Evolutionary conservation across 441 rosid genomes (phyloP), one percentile per base, ranked within the genome.

Genomic region (Mallotus japonicus): DNA sequence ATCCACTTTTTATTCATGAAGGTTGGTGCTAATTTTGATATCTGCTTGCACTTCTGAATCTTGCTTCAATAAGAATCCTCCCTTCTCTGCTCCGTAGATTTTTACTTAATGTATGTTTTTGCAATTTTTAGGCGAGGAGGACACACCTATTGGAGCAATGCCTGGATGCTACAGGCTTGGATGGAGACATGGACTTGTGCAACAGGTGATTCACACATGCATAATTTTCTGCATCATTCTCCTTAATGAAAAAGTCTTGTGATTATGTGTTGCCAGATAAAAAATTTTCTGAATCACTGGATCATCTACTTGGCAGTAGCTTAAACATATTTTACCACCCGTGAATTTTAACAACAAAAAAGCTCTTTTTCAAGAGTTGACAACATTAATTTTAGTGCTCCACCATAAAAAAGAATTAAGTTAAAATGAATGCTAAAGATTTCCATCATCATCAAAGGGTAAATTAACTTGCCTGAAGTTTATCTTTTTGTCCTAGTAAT

Each of bases 101-200:
- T 71, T 66, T 70, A 16, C 16, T 3, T 44, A 6, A 15, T n/a
- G 57, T 20, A 15, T 56, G 72, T 73, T 56, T 2, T 37, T 57
- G 69, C 66, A 65, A 54, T 61, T 76, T 80, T 72, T 82, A 91
- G 99, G 99, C 69, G 94, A 88, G 81, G 96, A 95, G 71, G 99
- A 95, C 73, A 85, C 95, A 1, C 99, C 97, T 57, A 95, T 95
- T 81, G 97, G 99, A 81, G 99, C 99, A 49, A 95, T 95, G 99
- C 99, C 98, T 9, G 97, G 99, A 74, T 95, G 98, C 79, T 92
- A 87, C 47, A 89, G 99, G 83, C 97, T 95, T 81, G 97, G 99
- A n/a, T 95, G 99, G 99, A 89, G 98, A 77, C 93, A 88, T 79
- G 99, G 99, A 7, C 97, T 95, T 15, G 78, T 95, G 47, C 80